Base-by-base conservation (phyloP, 495 filamentous ascomycete genomes). In the Aspergillus panamensis region DNA sequence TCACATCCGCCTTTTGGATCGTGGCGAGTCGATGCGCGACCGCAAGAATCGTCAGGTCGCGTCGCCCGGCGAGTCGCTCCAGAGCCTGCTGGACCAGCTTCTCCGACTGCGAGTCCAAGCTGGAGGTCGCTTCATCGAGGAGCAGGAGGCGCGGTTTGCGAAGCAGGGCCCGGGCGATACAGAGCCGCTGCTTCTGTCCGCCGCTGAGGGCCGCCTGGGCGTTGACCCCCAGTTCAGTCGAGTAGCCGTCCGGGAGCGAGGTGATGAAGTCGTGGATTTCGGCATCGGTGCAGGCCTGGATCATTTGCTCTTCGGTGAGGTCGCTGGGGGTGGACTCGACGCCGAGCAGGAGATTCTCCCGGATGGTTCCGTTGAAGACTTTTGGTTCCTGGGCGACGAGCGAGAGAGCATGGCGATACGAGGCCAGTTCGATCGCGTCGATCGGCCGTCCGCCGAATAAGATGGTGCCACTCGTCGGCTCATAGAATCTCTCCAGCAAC, bases 11-110 rank as follows among this genome's bases (percentile, higher is more conserved):
- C 59, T 84, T 84, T 55, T 81, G 80, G 13, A 92, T 82, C n/a
- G 87, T 91, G 7, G 76, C 77, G 35, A 92, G 66, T 1, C 88
- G 71, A 67, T 92, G 89, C 20, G 88, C 88, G 9, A 91, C 82
- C 0, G 81, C 84, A 8, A 91, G 80, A 20, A 84, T 87, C 0
- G 85, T 91, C 53, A 87, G 69, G 32, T 63, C 69, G 12, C 66
- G 53, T n/a, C 76, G 79, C 54, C 74, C 75, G 2, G 79, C 69
- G 5, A 85, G 78, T 14, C 75, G 54, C 51, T 87, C 84, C 56
- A 90, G 77, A 0, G 87, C 85, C 8, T 68, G 69, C 67, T 90
- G 86, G 4, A 91, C 84, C 10, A 85, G 66, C 62, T 78, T 80
- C 73, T 90, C 88, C 25, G 78, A 81, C 67, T 87, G 80, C 13